phyloP scores from a whole-genome alignment of 495 filamentous ascomycete species.

The Opeltia flavorubescens region DNA sequence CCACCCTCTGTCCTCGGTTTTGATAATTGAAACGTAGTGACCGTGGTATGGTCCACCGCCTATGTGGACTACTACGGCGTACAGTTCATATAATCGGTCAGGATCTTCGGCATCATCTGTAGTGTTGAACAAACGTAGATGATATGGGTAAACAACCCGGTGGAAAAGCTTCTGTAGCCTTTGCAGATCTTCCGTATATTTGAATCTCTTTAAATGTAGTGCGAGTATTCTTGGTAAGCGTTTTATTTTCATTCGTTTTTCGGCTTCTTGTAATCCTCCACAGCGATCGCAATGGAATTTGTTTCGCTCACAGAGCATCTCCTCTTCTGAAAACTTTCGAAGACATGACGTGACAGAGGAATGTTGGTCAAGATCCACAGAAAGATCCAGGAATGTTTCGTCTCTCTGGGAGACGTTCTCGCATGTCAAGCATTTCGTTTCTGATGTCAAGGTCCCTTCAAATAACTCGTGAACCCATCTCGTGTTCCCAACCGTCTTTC shows the following conservation, averaged over 20 bases:
- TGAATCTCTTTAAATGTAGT: conserved; percentile 90
- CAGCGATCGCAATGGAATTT: conserved; percentile 98
- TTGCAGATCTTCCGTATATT: conserved; percentile 90
- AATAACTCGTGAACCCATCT: conserved; percentile 97
- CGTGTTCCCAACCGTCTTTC: conserved; percentile 38
- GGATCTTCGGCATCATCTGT: conserved; percentile 94
- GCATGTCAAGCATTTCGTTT: conserved; percentile 92
- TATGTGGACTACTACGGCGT: conserved; percentile 97
- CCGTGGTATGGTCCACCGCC: conserved; percentile 97
- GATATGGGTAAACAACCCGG: conserved; percentile 90
- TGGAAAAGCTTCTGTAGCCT: conserved; percentile 94
- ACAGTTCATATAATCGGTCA: conserved; percentile 88
- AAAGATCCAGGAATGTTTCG: conserved; percentile 88
- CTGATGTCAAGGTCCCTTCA: conserved; percentile 85
- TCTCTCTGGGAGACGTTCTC: conserved; percentile 91
- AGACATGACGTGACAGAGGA: conserved; percentile 93
- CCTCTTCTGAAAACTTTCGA: conserved; percentile 89
- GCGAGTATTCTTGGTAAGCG: conserved; percentile 81
- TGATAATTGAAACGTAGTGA: conserved; percentile 95
- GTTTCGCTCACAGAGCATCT: conserved; percentile 97
- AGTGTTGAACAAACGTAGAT: conserved; percentile 93
- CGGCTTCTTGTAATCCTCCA: conserved; percentile 90
- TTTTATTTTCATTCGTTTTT: conserved; percentile 99
- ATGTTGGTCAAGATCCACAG: conserved; percentile 90
- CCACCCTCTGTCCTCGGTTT: conserved; percentile 93